Evolutionary conservation across 2,329 filamentous ascomycete species (phyloP).

Genomic region (Colletotrichum sublineola): DNA sequence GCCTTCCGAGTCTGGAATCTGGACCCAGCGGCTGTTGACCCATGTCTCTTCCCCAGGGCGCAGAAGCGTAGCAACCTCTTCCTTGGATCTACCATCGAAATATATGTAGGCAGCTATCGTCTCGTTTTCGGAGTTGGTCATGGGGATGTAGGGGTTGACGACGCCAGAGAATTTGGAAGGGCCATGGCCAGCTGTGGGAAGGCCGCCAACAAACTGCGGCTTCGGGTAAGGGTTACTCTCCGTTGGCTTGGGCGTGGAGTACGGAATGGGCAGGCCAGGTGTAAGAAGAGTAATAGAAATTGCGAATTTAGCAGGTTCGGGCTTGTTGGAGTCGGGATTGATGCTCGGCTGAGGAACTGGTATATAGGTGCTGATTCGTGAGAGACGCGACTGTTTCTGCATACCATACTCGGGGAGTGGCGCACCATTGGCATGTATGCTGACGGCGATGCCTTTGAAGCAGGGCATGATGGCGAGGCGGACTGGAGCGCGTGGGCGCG

Average conservation of each 20-base stretch:
- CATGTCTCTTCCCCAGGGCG: conserved; percentile 96
- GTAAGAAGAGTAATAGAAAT: conserved; percentile 98
- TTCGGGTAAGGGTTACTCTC: conserved; percentile 82
- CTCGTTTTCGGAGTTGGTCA: conserved; percentile 94
- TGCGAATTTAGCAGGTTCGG: conserved; percentile 95
- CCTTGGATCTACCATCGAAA: conserved; percentile 94
- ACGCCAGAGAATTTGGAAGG: conserved; percentile 63
- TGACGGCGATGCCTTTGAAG: conserved; percentile 99
- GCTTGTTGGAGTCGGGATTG: conserved; percentile 71
- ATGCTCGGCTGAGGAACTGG: conserved; percentile 91
- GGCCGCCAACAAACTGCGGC: conserved; percentile 82
- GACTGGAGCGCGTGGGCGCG: conserved; percentile 5
- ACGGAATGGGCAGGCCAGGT: conserved; percentile 88
- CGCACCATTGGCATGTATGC: conserved; percentile 85
- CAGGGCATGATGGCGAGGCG: conserved; percentile 77
- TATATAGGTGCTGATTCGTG: conserved; percentile 96
- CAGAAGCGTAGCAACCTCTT: conserved; percentile 95
- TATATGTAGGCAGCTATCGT: conserved; percentile 99
- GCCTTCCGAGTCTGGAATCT: conserved; percentile 89
- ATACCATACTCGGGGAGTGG: conserved; percentile 94
- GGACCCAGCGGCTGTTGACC: conserved; percentile 99
- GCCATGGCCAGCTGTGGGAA: conserved; percentile 68
- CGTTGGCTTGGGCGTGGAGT: conserved; percentile 88
- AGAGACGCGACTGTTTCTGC: conserved; percentile 91
- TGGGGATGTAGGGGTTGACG: conserved; percentile 89